phyloP scores from a whole-genome alignment of 768 basidiomycete genomes.

The Dendrothele bispora region DNA sequence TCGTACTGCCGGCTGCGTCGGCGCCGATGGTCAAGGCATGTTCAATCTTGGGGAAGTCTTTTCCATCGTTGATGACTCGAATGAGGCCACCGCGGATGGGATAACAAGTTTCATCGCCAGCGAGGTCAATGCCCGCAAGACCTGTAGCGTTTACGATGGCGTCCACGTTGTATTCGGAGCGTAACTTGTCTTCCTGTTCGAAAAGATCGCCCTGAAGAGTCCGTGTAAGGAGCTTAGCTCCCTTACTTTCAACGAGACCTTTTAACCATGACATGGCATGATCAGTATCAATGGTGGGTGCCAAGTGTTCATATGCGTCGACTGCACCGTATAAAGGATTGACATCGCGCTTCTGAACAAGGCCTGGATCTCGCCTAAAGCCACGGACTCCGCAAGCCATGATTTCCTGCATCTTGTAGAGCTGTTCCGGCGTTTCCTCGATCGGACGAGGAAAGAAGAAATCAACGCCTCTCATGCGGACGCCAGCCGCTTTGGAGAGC shows the following conservation, averaged over 20 bases:
- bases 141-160: slow-evolving; percentile 38
- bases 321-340: slow-evolving; percentile 27
- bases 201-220: slow-evolving; percentile 31
- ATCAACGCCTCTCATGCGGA: slow-evolving; percentile 31
- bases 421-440: slow-evolving; percentile 24
- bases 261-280: slow-evolving; percentile 33
- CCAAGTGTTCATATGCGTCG: slow-evolving; percentile 34
- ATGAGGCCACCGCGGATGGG: slow-evolving; percentile 38
- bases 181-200: slow-evolving; percentile 22
- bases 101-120: slow-evolving; percentile 31
- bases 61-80: slow-evolving; percentile 34
- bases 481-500: slow-evolving; percentile 23
- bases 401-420: slow-evolving; percentile 30
- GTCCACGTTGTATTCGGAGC: slow-evolving; percentile 23
- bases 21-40: slow-evolving; percentile 32
- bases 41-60: slow-evolving; percentile 31
- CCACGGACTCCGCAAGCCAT: slow-evolving; percentile 21
- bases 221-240: slow-evolving; percentile 25
- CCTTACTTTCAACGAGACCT: slow-evolving; percentile 23
- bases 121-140: slow-evolving; percentile 29
- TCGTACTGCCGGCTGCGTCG: slow-evolving; percentile 26
- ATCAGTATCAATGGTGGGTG: slow-evolving; percentile 38
- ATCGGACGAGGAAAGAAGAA: slow-evolving; percentile 33
- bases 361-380: slow-evolving; percentile 19
- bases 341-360: slow-evolving; percentile 25